phyloP scores from a whole-genome alignment of 2,329 filamentous ascomycete species.

The Orbilia ellipsospora region DNA sequence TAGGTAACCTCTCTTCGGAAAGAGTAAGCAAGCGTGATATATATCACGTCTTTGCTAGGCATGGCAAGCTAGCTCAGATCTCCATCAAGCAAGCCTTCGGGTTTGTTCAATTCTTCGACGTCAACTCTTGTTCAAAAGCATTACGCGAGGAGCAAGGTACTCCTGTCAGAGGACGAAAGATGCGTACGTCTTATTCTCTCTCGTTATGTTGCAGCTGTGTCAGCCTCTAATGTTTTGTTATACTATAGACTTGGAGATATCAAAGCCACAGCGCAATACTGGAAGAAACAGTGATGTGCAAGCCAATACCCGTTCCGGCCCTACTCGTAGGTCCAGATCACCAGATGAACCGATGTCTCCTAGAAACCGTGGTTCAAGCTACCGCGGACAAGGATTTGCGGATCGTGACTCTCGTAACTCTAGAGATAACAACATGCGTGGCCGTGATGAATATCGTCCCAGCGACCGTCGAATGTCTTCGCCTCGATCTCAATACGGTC shows the following conservation, averaged over 20 bases:
- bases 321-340: constrained; percentile 63
- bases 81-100: constrained; percentile 97
- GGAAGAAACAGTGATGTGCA: constrained; percentile 67
- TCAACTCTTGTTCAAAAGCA: constrained; percentile 77
- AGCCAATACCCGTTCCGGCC: constrained; percentile 61
- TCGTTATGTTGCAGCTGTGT: neutral
- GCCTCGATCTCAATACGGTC: constrained; percentile 73
- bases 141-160: constrained; percentile 82
- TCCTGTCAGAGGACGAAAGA: constrained; percentile 86
- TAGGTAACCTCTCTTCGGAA: constrained; percentile 91
- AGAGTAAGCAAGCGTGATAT: constrained; percentile 93
- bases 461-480: constrained; percentile 59
- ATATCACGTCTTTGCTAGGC: constrained; percentile 87
- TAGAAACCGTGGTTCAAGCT: constrained; percentile 64
- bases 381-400: constrained; percentile 61
- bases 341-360: constrained; percentile 57
- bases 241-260: constrained; percentile 81
- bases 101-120: constrained; percentile 90
- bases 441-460: constrained; percentile 73
- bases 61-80: constrained; percentile 89
- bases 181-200: constrained; percentile 74
- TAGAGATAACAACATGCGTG: constrained; percentile 56
- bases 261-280: constrained; percentile 84
- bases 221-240: constrained; percentile 47
- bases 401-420: constrained; percentile 62